A percentile compares a stretch with the other conserved stretches of the same genome.
phyloP scores from a whole-genome alignment of 805 yeast genomes.

The Metschnikowia colocasiae region DNA sequence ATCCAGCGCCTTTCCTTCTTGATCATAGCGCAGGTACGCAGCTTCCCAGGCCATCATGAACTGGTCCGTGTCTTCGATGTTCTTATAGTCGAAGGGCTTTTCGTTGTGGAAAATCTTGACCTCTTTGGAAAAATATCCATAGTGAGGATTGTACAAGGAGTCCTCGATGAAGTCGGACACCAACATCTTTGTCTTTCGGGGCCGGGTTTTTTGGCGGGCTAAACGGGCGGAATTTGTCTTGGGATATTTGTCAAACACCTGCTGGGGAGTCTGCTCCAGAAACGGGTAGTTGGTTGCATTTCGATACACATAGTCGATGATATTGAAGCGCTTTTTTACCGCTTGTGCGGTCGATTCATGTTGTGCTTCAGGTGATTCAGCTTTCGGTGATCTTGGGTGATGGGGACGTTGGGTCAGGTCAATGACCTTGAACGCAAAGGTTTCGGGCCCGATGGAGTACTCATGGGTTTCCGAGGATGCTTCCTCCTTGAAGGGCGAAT shows the following conservation, averaged over 20 bases:
- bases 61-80: slow-evolving; percentile 60
- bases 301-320: slow-evolving; percentile 34
- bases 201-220: slow-evolving; percentile 42
- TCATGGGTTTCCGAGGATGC: slow-evolving; percentile 33
- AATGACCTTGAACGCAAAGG: slow-evolving; percentile 41
- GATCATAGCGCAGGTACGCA: slow-evolving; percentile 55
- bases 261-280: slow-evolving; percentile 34
- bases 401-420: slow-evolving; percentile 7
- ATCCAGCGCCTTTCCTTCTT: too few species aligned
- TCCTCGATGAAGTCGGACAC: slow-evolving; percentile 80
- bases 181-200: slow-evolving; percentile 65
- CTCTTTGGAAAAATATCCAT: slow-evolving; percentile 78
- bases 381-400: too few species aligned
- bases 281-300: slow-evolving; percentile 43
- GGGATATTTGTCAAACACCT: slow-evolving; percentile 36
- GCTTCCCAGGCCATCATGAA: slow-evolving; percentile 66
- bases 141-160: slow-evolving; percentile 72
- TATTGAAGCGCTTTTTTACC: slow-evolving; percentile 21
- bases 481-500: slow-evolving; percentile 17
- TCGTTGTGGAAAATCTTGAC: slow-evolving; percentile 73
- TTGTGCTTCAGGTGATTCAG: too few species aligned
- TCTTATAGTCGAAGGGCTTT: slow-evolving; percentile 58
- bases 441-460: slow-evolving; percentile 43
- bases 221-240: slow-evolving; percentile 31
- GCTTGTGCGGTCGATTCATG: too few species aligned